These are phyloP conservation scores for Triticum dicoccoides DNA, from an alignment of 176 grass and related monocot species.

Conservation along the genomic window DNA sequence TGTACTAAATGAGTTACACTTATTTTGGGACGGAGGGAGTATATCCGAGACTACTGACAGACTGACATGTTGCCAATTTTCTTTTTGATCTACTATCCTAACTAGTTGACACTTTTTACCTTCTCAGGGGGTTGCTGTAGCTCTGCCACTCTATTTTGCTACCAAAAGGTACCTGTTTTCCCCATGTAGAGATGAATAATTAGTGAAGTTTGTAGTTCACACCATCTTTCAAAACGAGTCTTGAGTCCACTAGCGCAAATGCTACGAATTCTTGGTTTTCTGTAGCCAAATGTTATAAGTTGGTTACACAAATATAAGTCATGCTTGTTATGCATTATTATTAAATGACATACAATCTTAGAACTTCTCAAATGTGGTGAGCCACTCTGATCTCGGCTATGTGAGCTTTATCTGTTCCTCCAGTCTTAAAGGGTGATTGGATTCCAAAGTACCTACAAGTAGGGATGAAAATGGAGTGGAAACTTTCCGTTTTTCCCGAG, in stretches of 20 bases:
- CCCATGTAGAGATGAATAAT: conserved; percentile 16
- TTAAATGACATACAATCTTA: background rate
- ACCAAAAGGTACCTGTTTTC: conserved; percentile 70
- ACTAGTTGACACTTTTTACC: conserved; percentile 8
- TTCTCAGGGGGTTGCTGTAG: conserved; percentile 93
- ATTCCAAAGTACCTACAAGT: background rate
- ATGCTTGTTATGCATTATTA: background rate
- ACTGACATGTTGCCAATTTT: background rate
- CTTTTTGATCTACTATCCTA: conserved; percentile 4
- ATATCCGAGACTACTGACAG: background rate
- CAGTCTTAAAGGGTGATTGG: background rate
- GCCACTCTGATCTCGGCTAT: background rate
- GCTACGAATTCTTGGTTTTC: background rate
- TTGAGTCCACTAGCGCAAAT: background rate
- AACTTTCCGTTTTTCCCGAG: too few species aligned
- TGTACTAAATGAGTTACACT: too few species aligned
- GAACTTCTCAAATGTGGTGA: background rate
- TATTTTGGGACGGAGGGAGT: too few species aligned
- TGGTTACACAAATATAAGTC: conserved; percentile 1
- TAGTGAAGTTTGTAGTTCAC: background rate
- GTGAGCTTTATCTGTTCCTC: background rate
- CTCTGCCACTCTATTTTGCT: conserved; percentile 97
- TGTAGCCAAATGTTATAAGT: background rate
- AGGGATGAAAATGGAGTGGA: too few species aligned
- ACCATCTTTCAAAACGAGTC: background rate